Evolutionary conservation across 306 rosid genomes (phyloP).

Genomic region (Pueraria montana): DNA sequence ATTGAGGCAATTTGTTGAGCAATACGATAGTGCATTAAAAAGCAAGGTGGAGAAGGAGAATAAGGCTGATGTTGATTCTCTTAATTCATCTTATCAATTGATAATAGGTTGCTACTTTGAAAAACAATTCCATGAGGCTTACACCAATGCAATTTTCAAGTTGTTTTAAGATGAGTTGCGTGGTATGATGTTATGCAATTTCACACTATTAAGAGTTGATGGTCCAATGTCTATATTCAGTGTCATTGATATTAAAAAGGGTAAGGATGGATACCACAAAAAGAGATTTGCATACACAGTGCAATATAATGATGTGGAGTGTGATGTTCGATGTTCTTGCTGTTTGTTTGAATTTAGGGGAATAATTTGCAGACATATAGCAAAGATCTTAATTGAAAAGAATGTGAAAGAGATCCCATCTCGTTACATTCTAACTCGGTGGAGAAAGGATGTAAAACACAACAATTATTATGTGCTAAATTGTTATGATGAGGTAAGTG

Average conservation of each 20-base stretch:
- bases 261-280: background rate
- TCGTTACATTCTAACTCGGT: background rate
- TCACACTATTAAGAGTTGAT: background rate
- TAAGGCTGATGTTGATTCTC: background rate
- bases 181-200: background rate
- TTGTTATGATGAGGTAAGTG: background rate
- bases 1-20: background rate
- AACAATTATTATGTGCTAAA: background rate
- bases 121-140: constrained; percentile 34
- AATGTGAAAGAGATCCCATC: background rate
- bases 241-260: background rate
- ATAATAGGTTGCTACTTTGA: background rate
- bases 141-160: constrained; percentile 11
- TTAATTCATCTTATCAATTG: background rate
- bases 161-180: background rate
- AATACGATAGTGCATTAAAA: background rate
- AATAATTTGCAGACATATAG: background rate
- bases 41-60: background rate
- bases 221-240: background rate
- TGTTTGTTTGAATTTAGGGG: background rate
- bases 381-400: background rate
- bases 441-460: constrained; percentile 1
- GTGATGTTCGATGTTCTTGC: background rate
- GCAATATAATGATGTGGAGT: constrained; percentile 1
- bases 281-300: background rate